These are phyloP conservation scores for Oemleria cerasiformis DNA, from an alignment of 306 rosid species.

Conservation along the genomic window DNA sequence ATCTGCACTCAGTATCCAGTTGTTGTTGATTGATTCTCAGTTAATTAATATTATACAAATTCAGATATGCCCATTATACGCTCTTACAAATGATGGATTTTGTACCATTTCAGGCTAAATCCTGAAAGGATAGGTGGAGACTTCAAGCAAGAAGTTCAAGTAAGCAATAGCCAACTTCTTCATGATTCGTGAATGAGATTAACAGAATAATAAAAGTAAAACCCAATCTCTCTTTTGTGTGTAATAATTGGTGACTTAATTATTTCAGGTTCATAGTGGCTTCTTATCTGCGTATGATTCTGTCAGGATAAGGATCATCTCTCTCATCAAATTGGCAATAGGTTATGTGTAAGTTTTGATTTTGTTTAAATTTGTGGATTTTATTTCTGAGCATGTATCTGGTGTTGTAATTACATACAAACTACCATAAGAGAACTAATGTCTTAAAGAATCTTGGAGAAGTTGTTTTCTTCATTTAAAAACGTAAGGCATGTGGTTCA, in stretches of 20 bases:
- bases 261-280: slow-evolving; percentile 92
- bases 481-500: not conserved
- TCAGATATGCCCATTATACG: slow-evolving; percentile 8
- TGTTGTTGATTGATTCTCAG: slow-evolving; percentile 3
- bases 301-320: slow-evolving; percentile 73
- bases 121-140: slow-evolving; percentile 99
- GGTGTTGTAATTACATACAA: not conserved
- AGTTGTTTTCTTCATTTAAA: not conserved
- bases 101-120: slow-evolving; percentile 57
- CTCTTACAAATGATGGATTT: slow-evolving; percentile 2
- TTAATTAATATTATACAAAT: not conserved
- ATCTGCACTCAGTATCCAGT: slow-evolving; percentile 1
- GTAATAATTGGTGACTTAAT: slow-evolving; percentile 23
- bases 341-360: slow-evolving; percentile 60
- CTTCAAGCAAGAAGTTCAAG: slow-evolving; percentile 96
- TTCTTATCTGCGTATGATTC: slow-evolving; percentile 95
- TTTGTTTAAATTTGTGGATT: slow-evolving; percentile 1
- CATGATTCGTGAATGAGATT: slow-evolving; percentile 21
- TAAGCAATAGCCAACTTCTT: slow-evolving; percentile 34
- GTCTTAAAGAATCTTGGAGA: not conserved
- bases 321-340: slow-evolving; percentile 74
- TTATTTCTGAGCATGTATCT: not conserved
- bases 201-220: slow-evolving; percentile 8
- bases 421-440: not conserved
- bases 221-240: slow-evolving; percentile 1